Percentiles rank a stretch among this genome's conserved stretches.
Conservation (phyloP, 208 protist species). For the Trypanosoma scelopori region DNA sequence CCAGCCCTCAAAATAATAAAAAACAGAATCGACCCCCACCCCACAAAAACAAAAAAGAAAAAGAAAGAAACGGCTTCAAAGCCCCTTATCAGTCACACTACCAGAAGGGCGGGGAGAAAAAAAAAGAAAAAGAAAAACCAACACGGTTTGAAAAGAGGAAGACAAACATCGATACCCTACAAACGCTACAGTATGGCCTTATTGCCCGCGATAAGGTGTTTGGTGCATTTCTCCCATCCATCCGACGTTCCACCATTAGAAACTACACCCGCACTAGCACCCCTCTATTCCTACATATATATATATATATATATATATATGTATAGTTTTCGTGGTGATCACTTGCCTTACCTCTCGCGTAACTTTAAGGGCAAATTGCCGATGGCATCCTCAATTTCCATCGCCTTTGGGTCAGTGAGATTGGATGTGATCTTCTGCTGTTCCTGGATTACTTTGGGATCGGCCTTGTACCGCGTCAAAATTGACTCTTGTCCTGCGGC, state of each 20-base stretch:
- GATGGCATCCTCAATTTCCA: conserved; percentile 32
- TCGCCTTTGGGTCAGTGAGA: conserved; percentile 27
- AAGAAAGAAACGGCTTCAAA: background rate
- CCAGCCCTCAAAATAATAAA: too few relatives aligned
- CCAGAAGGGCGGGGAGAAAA: background rate
- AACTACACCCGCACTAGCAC: too few relatives aligned
- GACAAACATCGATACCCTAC: background rate
- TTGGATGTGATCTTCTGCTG: conserved; percentile 21
- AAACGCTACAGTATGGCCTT: background rate
- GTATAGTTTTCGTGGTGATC: background rate
- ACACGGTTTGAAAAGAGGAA: background rate
- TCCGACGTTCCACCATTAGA: too few relatives aligned
- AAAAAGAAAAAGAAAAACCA: background rate
- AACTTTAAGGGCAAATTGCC: conserved; percentile 24
- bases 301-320: too few relatives aligned
- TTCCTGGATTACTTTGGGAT: conserved; percentile 16
- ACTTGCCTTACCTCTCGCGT: conserved; percentile 14
- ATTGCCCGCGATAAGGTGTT: background rate
- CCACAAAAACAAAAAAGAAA: conserved; percentile 9
- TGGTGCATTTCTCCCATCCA: background rate
- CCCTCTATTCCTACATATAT: too few relatives aligned
- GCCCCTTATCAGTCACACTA: background rate
- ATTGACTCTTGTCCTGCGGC: conserved; percentile 20
- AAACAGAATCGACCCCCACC: too few relatives aligned
- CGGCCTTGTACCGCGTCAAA: conserved; percentile 20